These are phyloP conservation scores for Hymenoscyphus fraxineus DNA, from an alignment of 2,329 filamentous ascomycete species.

Conservation along the genomic window DNA sequence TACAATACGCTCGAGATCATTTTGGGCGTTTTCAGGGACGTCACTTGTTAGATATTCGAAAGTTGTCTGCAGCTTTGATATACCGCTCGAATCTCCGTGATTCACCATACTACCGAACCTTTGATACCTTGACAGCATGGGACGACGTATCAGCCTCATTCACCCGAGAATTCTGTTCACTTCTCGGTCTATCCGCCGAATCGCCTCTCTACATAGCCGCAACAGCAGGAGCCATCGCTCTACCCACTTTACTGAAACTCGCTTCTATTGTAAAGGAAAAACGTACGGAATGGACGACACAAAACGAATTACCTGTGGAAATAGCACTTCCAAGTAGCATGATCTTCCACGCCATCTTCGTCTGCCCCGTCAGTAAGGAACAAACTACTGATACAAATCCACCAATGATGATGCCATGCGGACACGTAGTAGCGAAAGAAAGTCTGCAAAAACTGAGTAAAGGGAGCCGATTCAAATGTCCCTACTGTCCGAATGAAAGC, in stretches of 20 bases:
- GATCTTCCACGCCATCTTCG: conserved; percentile 93
- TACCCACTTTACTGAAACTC: conserved; percentile 85
- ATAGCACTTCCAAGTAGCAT: conserved; percentile 56
- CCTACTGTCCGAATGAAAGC: conserved; percentile 88
- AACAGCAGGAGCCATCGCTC: conserved; percentile 86
- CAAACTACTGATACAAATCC: conserved; percentile 91
- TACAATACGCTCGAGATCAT: conserved; percentile 70
- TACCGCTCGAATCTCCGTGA: conserved; percentile 69
- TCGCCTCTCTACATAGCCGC: conserved; percentile 90
- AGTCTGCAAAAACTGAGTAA: conserved; percentile 77
- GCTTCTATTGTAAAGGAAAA: conserved; percentile 83
- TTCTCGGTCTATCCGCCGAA: conserved; percentile 84
- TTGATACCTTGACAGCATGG: conserved; percentile 73
- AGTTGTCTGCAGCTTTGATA: conserved; percentile 76
- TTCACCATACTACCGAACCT: conserved; percentile 77
- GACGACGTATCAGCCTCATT: conserved; percentile 83
- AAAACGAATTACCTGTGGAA: conserved; percentile 82
- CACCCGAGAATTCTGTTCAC: conserved; percentile 88
- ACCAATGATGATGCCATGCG: conserved; percentile 94
- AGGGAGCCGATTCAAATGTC: conserved; percentile 83
- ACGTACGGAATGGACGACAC: conserved; percentile 90
- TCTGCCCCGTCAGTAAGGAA: conserved; percentile 95
- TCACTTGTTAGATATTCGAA: conserved; percentile 75
- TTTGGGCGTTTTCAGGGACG: conserved; percentile 72
- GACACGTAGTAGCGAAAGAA: conserved; percentile 87